Base-by-base conservation (phyloP, 306 rosid species). In the Cotoneaster glaucophyllus region DNA sequence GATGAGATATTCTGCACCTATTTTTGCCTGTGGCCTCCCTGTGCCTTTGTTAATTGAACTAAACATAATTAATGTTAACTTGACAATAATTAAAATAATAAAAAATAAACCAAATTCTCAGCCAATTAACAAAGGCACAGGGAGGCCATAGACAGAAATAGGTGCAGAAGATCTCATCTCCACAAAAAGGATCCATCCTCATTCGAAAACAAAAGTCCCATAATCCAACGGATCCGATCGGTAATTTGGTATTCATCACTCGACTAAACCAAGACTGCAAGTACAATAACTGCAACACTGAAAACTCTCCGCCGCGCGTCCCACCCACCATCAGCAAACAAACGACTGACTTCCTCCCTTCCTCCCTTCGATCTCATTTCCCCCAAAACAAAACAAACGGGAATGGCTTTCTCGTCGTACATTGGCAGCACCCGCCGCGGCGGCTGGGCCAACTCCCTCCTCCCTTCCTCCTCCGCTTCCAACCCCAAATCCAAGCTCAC, bases 401-500 rank as follows among this genome's bases (percentile, higher is more conserved):
- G 31, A 78, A 93, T 90, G 96, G 84, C 96, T 25, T 87, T 84
- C 87, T 86, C 88, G 43, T 85, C 88, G 73, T 78, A 87, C 73
- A 74, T 62, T 24, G 82, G 86, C 57, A 82, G 86, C 76, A 76
- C 82, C 19, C 86, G 98, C 53, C 96, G 98, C 11, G 91, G 96
- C 18, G 89, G 86, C 70, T 91, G 93, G 98, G 76, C 85, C 52
- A 84, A 80, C 81, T 84, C 88, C 59, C 70, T 82, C 71, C 91
- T 94, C 6, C 98, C 98, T 1, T 89, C 78, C 53, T 37, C 80
- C 19, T 41, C 78, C 53, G 29, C 77, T 8, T 41, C 93, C 32
- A 84, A 78, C 75, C 70, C 99, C 74, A 95, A 89, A 93, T 76
- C 97, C 3, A 94, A 92, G 83, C 39, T 73, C 28, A 69, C 86